Percentiles rank a stretch among this genome's conserved stretches.
Conservation (phyloP, 2,329 filamentous ascomycete species). For the Ustulina deusta region DNA sequence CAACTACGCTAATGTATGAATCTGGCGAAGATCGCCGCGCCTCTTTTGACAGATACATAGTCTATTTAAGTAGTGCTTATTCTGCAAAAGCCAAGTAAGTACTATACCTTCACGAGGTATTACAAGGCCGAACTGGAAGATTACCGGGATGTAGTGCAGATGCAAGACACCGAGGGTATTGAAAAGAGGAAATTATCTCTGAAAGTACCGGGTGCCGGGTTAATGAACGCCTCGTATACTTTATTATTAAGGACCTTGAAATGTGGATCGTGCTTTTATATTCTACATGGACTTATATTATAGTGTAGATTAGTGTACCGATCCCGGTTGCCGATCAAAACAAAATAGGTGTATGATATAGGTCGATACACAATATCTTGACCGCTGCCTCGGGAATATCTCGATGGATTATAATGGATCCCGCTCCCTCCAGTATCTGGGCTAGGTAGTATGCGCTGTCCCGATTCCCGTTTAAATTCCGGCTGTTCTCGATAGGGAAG, state of each 20-base stretch:
- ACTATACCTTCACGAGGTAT: no score
- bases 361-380: slow-evolving; percentile 14
- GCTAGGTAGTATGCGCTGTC: slow-evolving; percentile 19
- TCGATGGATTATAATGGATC: slow-evolving; percentile 5
- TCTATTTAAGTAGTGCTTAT: neutral
- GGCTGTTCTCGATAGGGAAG: slow-evolving; percentile 14
- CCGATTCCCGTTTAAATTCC: slow-evolving; percentile 23
- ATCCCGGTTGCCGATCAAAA: slow-evolving; percentile 5
- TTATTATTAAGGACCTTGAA: slow-evolving; percentile 13
- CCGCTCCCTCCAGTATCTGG: no score
- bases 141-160: slow-evolving; percentile 27
- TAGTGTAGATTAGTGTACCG: neutral
- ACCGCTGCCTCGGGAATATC: slow-evolving; percentile 28
- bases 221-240: slow-evolving; percentile 1
- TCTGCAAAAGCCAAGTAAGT: slow-evolving; percentile 7
- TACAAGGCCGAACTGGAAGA: slow-evolving; percentile 13
- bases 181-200: slow-evolving; percentile 2
- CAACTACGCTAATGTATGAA: slow-evolving; percentile 15
- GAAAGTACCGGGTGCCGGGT: slow-evolving; percentile 19
- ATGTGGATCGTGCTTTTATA: slow-evolving; percentile 6
- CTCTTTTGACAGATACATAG: neutral
- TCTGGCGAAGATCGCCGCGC: slow-evolving; percentile 31
- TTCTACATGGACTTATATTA: no score
- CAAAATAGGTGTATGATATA: slow-evolving; percentile 18
- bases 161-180: slow-evolving; percentile 27